These are phyloP conservation scores for Globisporangium solare DNA, from an alignment of 352 stramenopile species.

Conservation along the genomic window DNA sequence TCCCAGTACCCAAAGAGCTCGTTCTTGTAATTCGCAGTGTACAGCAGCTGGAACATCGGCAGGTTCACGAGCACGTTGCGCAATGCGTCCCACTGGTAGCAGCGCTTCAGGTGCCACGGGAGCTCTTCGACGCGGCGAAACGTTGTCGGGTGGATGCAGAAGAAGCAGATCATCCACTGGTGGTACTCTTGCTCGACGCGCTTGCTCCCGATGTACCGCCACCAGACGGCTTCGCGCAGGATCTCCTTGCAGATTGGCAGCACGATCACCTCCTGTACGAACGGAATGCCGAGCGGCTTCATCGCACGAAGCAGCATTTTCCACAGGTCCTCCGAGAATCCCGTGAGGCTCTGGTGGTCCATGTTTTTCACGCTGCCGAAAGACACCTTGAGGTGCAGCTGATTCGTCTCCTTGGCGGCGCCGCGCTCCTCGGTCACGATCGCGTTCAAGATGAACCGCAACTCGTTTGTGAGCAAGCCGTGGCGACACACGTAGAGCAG, in stretches of 20 bases:
- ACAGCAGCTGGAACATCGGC: constrained; percentile 90
- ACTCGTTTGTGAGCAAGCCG: constrained; percentile 82
- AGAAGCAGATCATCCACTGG: constrained; percentile 83
- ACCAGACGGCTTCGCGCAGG: constrained; percentile 86
- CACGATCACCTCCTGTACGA: constrained; percentile 81
- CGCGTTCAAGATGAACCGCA: constrained; percentile 73
- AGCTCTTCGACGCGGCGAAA: constrained; percentile 86
- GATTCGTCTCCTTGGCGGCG: constrained; percentile 8
- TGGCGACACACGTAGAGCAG: constrained; percentile 89
- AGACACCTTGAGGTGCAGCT: constrained; percentile 24
- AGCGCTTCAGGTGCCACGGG: constrained; percentile 91
- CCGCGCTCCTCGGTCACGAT: constrained; percentile 40
- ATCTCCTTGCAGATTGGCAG: constrained; percentile 87
- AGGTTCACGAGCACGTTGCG: constrained; percentile 87
- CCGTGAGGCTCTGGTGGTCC: constrained; percentile 21
- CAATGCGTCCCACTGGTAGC: constrained; percentile 82
- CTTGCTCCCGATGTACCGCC: constrained; percentile 78
- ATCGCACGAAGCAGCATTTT: constrained; percentile 68
- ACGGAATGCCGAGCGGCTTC: constrained; percentile 65
- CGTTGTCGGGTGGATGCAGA: constrained; percentile 73
- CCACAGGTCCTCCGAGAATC: constrained; percentile 71
- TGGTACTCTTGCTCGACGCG: constrained; percentile 67
- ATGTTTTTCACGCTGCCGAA: constrained; percentile 29
- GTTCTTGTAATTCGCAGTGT: constrained; percentile 83
- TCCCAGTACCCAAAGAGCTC: constrained; percentile 92